phyloP scores from a whole-genome alignment of 2,329 filamentous ascomycete species.

The Periglandula ipomoeae region DNA sequence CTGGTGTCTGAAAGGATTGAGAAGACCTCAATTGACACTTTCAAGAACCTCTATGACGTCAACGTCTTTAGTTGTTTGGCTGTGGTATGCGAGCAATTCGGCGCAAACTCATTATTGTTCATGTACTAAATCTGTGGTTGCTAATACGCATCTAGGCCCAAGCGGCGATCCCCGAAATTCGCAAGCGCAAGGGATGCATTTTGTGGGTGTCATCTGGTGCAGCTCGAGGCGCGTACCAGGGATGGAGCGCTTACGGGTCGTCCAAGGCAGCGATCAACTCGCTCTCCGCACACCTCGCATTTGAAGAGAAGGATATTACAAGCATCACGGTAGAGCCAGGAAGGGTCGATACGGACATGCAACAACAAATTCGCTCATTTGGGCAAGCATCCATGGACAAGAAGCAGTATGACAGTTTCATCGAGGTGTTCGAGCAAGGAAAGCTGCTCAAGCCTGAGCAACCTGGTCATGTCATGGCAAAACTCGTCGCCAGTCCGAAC shows the following conservation, averaged over 20 bases:
- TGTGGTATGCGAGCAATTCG: constrained; percentile 48
- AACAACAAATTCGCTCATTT: constrained; percentile 63
- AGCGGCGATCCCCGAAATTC: constrained; percentile 59
- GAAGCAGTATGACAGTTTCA: constrained; percentile 57
- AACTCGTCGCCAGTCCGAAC: constrained; percentile 56
- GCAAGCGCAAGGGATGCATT: constrained; percentile 59
- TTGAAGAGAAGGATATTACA: constrained; percentile 69
- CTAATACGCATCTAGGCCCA: constrained; percentile 46
- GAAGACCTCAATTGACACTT: constrained; percentile 60
- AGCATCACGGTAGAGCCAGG: constrained; percentile 69
- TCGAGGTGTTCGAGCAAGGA: constrained; percentile 59
- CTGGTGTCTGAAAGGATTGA: constrained; percentile 67
- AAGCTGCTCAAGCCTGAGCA: constrained; percentile 71
- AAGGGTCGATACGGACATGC: constrained; percentile 84
- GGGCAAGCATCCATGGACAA: constrained; percentile 41
- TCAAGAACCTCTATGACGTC: constrained; percentile 67
- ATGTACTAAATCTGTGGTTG: neutral
- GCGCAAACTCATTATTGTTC: neutral
- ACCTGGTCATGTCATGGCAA: constrained; percentile 79
- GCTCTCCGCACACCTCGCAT: constrained; percentile 59
- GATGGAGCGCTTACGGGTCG: constrained; percentile 75
- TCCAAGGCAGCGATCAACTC: constrained; percentile 81
- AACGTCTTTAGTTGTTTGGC: constrained; percentile 81
- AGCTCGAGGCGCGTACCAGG: constrained; percentile 52
- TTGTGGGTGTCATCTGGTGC: constrained; percentile 77